phyloP scores from a whole-genome alignment of 345 rosid species.

The Triadica sebifera region DNA sequence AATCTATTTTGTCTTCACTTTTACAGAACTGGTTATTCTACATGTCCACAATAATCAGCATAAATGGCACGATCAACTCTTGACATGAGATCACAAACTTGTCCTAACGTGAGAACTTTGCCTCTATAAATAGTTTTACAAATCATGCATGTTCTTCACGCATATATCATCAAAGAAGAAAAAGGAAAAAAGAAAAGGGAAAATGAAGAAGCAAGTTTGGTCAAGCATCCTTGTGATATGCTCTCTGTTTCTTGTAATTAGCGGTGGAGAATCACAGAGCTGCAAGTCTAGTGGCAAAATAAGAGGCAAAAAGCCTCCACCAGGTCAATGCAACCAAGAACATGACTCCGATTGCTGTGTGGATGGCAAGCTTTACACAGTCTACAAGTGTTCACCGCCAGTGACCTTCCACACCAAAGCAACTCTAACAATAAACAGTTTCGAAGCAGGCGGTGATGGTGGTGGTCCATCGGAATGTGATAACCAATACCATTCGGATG shows the following conservation, averaged over 20 bases:
- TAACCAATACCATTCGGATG: neutral
- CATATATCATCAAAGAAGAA: too few species aligned
- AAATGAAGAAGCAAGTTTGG: neutral
- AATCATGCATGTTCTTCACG: too few species aligned
- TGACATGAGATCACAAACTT: too few species aligned
- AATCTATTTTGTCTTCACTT: too few species aligned
- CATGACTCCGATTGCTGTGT: neutral
- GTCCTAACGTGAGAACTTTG: too few species aligned
- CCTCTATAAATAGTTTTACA: too few species aligned
- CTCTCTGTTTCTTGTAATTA: neutral
- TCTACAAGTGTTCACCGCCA: neutral
- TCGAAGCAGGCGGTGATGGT: neutral
- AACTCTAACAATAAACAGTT: neutral
- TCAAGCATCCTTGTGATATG: neutral
- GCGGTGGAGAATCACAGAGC: neutral
- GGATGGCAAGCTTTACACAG: neutral
- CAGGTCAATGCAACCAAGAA: neutral
- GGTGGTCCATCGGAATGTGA: neutral
- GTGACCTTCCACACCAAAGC: neutral
- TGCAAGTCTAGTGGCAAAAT: conserved; percentile 9
- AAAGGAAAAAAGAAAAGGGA: neutral
- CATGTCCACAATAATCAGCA: too few species aligned
- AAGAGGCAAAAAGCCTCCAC: neutral
- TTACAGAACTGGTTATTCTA: too few species aligned
- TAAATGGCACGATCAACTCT: too few species aligned